These are phyloP conservation scores for Trichophyton rubrum DNA, from an alignment of 2,329 filamentous ascomycete genomes.

Conservation along the genomic window DNA sequence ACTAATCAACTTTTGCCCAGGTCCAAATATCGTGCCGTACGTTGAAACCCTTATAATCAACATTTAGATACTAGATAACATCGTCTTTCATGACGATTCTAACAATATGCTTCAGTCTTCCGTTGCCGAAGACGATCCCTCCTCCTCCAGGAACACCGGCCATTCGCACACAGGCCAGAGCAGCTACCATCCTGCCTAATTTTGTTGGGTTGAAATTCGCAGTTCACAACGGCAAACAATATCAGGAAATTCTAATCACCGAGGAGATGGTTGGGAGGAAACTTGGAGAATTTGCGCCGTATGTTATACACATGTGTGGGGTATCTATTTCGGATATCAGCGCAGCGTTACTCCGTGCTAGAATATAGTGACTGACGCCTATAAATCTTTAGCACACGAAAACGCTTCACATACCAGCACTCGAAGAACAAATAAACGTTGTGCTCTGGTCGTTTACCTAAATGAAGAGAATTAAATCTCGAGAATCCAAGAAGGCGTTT, in stretches of 20 bases:
- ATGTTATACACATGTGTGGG: slow-evolving; percentile 31
- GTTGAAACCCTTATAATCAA: slow-evolving; percentile 19
- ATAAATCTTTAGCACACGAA: slow-evolving; percentile 44
- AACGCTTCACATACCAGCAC: slow-evolving; percentile 55
- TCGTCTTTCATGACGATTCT: neutral
- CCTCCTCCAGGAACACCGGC: slow-evolving; percentile 54
- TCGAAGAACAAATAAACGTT: slow-evolving; percentile 45
- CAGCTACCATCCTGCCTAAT: slow-evolving; percentile 80
- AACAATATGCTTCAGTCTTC: slow-evolving; percentile 20
- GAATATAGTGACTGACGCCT: neutral
- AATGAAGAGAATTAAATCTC: neutral
- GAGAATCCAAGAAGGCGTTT: neutral
- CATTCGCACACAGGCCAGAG: slow-evolving; percentile 75
- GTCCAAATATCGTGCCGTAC: slow-evolving; percentile 60
- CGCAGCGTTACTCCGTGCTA: neutral
- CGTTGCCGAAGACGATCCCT: slow-evolving; percentile 31
- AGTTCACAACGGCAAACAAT: slow-evolving; percentile 82
- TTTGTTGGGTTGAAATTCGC: slow-evolving; percentile 85
- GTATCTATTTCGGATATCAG: neutral
- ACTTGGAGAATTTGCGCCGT: slow-evolving; percentile 83
- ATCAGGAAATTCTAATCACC: slow-evolving; percentile 69
- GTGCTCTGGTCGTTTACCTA: neutral
- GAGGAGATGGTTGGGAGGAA: slow-evolving; percentile 97
- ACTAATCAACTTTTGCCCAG: slow-evolving; percentile 26
- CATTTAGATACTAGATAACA: neutral